These are phyloP conservation scores for Cairneyella variabilis DNA, from an alignment of 495 filamentous ascomycete genomes.

Conservation along the genomic window DNA sequence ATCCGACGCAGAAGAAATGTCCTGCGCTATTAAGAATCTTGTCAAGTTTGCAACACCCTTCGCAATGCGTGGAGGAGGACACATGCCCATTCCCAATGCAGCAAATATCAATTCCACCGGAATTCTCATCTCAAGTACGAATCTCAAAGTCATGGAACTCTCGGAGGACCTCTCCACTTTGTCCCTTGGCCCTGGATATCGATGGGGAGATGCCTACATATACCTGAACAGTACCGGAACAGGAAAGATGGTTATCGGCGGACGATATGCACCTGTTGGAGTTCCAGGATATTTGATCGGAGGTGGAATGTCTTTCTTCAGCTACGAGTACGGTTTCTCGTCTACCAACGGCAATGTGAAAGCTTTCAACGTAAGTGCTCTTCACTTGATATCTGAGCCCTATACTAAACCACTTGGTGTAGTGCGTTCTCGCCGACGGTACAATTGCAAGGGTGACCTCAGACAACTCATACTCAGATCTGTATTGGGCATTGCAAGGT, in stretches of 20 bases:
- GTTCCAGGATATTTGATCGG: conserved; percentile 11
- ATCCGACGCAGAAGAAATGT: background rate
- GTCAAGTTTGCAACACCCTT: background rate
- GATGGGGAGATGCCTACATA: conserved; percentile 11
- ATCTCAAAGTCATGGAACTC: background rate
- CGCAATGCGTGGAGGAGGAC: conserved; percentile 18
- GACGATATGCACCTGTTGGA: background rate
- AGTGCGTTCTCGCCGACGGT: conserved; percentile 32
- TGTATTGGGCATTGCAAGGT: conserved; percentile 39
- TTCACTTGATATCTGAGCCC: background rate
- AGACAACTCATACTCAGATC: conserved; percentile 31
- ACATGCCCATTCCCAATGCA: conserved; percentile 22
- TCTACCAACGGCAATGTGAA: conserved; percentile 5
- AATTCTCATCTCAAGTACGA: conserved; percentile 29
- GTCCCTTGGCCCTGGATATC: conserved; percentile 1
- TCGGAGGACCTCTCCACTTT: background rate
- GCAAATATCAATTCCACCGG: conserved; percentile 29
- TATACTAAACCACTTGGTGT: background rate
- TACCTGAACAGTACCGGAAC: background rate
- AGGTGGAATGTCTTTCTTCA: conserved; percentile 25
- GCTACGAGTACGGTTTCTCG: conserved; percentile 30
- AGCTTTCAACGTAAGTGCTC: background rate
- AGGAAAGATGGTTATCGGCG: conserved; percentile 11
- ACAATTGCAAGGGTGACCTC: conserved; percentile 27
- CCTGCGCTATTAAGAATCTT: conserved; percentile 2